A percentile compares a stretch with the other conserved stretches of the same genome.
phyloP scores from a whole-genome alignment of 768 basidiomycete species.

The Tricholoma saponaceum region DNA sequence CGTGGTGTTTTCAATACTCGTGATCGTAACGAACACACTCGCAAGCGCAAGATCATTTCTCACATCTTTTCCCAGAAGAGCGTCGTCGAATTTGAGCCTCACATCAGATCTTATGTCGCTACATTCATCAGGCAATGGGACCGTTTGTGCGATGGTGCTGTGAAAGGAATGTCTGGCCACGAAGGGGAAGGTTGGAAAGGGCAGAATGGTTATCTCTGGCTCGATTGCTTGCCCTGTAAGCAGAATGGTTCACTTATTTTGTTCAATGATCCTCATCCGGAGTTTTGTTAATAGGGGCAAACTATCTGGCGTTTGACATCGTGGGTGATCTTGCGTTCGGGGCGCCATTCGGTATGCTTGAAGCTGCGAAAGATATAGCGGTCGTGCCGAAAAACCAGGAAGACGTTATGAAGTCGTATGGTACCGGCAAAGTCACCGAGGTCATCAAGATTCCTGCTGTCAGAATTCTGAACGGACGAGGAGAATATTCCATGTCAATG shows the following conservation, averaged over 20 bases:
- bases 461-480: constrained; percentile 81
- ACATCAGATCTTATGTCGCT: constrained; percentile 57
- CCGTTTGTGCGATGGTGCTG: constrained; percentile 50
- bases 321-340: constrained; percentile 89
- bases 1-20: constrained; percentile 79
- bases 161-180: constrained; percentile 49
- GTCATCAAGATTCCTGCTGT: constrained; percentile 72
- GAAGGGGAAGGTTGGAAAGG: constrained; percentile 71
- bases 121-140: constrained; percentile 75
- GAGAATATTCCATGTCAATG: constrained; percentile 82
- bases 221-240: constrained; percentile 72
- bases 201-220: constrained; percentile 59
- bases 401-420: constrained; percentile 53
- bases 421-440: constrained; percentile 37
- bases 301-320: constrained; percentile 62
- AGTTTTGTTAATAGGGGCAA: constrained; percentile 34
- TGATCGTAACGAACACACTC: constrained; percentile 71
- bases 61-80: constrained; percentile 83
- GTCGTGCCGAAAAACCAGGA: constrained; percentile 57
- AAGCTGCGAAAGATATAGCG: constrained; percentile 67
- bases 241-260: constrained; percentile 5
- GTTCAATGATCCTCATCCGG: constrained; percentile 2
- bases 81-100: constrained; percentile 83
- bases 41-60: constrained; percentile 89
- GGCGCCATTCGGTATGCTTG: constrained; percentile 84